Evolutionary conservation across 805 yeast genomes (phyloP), one percentile per base, ranked within the genome.

Genomic region (Candida ascalaphidarum): DNA sequence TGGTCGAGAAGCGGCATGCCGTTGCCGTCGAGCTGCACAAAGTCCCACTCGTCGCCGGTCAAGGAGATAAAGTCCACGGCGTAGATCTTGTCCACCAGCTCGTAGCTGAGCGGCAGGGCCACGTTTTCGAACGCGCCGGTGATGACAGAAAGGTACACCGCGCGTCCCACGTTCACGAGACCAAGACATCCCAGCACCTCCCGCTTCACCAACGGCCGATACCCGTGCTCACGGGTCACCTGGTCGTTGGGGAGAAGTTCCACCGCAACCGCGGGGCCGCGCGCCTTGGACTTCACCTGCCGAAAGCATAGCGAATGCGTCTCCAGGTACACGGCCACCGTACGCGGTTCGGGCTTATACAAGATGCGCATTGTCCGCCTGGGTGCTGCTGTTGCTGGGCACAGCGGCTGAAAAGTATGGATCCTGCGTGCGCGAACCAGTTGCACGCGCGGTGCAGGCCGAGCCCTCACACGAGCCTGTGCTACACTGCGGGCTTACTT

Each of bases 31-130:
- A 81, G 50, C 14, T 74, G 81, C 13, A 74, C 61, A 38, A 70
- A 81, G 55, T 92, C 97, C 95, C 95, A 89, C 16, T 74, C 71
- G 23, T 72, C 59, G 23, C 66, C 67, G 15, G 77, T 73, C 31
- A 92, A 55, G 33, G 94, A 81, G 40, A 81, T 71, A 49, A 92
- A 92, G 41, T 88, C 96, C 20, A 89, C 95, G n/a, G 76, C 74
- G 46, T 66, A 70, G 26, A 92, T 88, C 41, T 77, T 76, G 46
- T 82, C 77, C 16, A 89, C 82, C 2, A 83, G 66, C 50, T 92
- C 95, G 21, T 74, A 74, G 0, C 79, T 77, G 11, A 83, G 64
- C 0, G 97, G 97, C 16, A 68, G 62, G 0, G 97, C 97, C 9
- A 83, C 95, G 37, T 75, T 71, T 2, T 74, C 55, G 17, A 48